Percentiles rank a stretch among this genome's conserved stretches.
Evolutionary conservation across 306 rosid species (phyloP).

Genomic region (Lotus japonicus): DNA sequence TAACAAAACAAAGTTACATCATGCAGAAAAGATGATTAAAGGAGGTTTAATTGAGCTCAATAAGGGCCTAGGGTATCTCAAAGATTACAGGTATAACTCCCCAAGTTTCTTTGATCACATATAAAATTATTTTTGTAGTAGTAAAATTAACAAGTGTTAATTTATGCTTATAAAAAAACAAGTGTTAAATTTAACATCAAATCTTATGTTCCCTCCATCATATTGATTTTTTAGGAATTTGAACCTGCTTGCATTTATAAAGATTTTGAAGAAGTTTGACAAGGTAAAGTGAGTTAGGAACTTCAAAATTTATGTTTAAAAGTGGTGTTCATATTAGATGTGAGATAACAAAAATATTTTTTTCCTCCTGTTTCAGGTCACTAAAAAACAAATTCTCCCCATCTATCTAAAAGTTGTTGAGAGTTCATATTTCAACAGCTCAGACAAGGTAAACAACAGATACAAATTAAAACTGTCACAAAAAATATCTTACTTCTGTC

Average conservation of each 20-base stretch:
- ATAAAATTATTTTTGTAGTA: not conserved
- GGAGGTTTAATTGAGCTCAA: constrained; percentile 85
- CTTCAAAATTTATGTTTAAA: constrained; percentile 7
- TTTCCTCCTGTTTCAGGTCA: constrained; percentile 49
- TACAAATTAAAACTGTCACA: not conserved
- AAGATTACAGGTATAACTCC: constrained; percentile 56
- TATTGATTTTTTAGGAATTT: constrained; percentile 57
- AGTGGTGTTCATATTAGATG: not conserved
- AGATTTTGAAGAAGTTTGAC: constrained; percentile 91
- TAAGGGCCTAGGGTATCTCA: constrained; percentile 76
- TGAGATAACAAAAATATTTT: not conserved
- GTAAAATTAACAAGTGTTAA: not conserved
- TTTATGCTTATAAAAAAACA: too few relatives aligned
- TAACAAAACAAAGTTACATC: constrained; percentile 61
- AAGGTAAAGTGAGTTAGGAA: constrained; percentile 45
- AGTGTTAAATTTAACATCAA: not conserved
- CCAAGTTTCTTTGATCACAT: not conserved
- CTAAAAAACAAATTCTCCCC: constrained; percentile 75
- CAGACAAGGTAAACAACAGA: constrained; percentile 63
- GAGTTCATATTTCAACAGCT: constrained; percentile 83
- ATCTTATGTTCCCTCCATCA: constrained; percentile 22
- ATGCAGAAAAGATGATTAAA: constrained; percentile 85
- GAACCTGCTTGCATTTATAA: constrained; percentile 80
- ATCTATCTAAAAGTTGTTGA: constrained; percentile 83
- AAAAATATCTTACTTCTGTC: constrained; percentile 16